Evolutionary conservation across 2,329 filamentous ascomycete genomes (phyloP).

Genomic region (Tolypocladium nubicola): DNA sequence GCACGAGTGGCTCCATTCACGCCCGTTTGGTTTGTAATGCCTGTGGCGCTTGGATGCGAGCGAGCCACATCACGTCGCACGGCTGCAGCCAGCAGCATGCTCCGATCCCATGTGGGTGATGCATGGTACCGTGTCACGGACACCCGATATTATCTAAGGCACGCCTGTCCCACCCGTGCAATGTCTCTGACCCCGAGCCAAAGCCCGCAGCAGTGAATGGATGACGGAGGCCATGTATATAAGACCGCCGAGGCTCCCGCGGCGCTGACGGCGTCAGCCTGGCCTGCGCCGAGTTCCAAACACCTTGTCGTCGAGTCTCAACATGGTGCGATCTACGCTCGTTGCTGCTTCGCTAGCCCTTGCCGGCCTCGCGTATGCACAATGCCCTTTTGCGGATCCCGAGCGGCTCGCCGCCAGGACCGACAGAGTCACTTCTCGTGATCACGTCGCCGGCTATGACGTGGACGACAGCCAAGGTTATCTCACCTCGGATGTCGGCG

Average conservation of each 20-base stretch:
- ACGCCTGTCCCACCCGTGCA: not conserved
- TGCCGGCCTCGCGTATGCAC: constrained; percentile 14
- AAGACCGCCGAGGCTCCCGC: not conserved
- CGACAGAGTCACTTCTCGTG: constrained; percentile 15
- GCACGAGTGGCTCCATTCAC: not conserved
- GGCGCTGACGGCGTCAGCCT: not conserved
- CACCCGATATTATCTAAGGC: not conserved
- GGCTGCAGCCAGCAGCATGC: not conserved
- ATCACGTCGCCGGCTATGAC: constrained; percentile 24
- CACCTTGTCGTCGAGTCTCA: not conserved
- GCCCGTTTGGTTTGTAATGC: not conserved
- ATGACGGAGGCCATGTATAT: not conserved
- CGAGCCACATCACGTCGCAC: not conserved
- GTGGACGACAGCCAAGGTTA: constrained; percentile 43
- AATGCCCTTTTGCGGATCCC: constrained; percentile 24
- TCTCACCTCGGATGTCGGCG: constrained; percentile 57
- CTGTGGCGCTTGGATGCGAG: too few relatives aligned
- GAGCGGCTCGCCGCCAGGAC: constrained; percentile 13
- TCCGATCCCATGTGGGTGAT: not conserved
- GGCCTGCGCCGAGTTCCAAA: not conserved
- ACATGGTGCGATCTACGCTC: constrained; percentile 15
- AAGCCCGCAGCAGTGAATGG: not conserved
- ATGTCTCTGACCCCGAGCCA: not conserved
- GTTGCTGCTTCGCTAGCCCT: constrained; percentile 14
- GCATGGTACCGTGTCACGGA: not conserved